Base-by-base conservation (phyloP, 345 rosid genomes). In the Melastoma malabathricum region DNA sequence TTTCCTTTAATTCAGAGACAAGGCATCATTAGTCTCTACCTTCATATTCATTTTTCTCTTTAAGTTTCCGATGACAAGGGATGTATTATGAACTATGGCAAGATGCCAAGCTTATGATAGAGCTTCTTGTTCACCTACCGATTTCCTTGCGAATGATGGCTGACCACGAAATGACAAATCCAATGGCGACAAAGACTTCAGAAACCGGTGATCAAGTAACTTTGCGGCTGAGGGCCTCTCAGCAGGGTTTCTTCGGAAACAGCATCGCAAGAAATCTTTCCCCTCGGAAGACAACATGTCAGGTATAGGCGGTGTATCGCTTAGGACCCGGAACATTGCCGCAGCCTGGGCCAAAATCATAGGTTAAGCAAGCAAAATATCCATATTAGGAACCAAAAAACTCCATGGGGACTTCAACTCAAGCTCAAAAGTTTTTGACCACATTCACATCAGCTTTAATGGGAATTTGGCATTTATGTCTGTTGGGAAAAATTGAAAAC, bases 201-300 rank as follows among this genome's bases (percentile, higher is more conserved):
- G 20, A 64, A 84, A 92, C 43, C 72, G 73, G 65, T 92, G 96
- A 56, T 81, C 89, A 48, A 84, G 69, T 62, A 75, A 65, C 80
- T 57, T 61, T 50, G 77, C 54, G 14, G 96, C 98, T 0, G 84
- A 63, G 31, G 98, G 76, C 64, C 96, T 72, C 45, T 77, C 83
- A 9, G 93, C 89, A 48, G 98, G 98, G 54, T 82, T 84, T 74
- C 98, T 77, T 51, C 34, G 74, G 54, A 92, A 92, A 66, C 98
- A 92, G 48, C 71, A 68, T 46, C 63, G 59, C n/a, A 84, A 71
- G 62, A 92, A 92, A 39, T 92, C 96, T 72, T 82, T 87, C 15
- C 96, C 84, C 57, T 80, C 88, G 0, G 72, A 49, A 58, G 95
- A 87, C 65, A 92, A 68, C 50, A 68, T 67, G 59, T 75, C 87